These are phyloP conservation scores for Nemania diffusa DNA, from an alignment of 2,329 filamentous ascomycete species.

Conservation along the genomic window DNA sequence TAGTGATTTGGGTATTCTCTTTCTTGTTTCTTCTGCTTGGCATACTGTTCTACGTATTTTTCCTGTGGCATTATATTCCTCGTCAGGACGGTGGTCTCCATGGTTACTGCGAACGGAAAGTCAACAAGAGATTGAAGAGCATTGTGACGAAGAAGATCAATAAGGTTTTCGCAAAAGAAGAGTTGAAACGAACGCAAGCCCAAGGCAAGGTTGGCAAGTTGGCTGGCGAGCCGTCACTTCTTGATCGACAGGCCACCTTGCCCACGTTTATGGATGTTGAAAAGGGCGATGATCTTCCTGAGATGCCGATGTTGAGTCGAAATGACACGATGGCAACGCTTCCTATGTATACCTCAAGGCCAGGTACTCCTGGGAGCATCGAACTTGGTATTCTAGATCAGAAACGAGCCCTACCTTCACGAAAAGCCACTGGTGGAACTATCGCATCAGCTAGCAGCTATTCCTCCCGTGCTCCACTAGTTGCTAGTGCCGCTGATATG, in stretches of 20 bases:
- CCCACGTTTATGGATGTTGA: constrained; percentile 66
- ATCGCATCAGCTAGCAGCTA: constrained; percentile 69
- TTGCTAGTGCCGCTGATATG: constrained; percentile 70
- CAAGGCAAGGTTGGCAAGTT: constrained; percentile 63
- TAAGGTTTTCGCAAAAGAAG: constrained; percentile 84
- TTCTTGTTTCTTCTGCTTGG: constrained; percentile 80
- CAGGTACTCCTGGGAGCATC: constrained; percentile 63
- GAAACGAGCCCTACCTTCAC: constrained; percentile 59
- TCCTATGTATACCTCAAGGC: constrained; percentile 70
- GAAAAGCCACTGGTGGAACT: constrained; percentile 59
- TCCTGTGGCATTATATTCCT: constrained; percentile 93
- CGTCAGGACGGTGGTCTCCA: constrained; percentile 80
- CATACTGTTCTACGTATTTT: constrained; percentile 82
- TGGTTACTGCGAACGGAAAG: constrained; percentile 90
- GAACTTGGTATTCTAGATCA: constrained; percentile 65
- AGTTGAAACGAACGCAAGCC: constrained; percentile 65
- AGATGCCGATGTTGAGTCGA: constrained; percentile 68
- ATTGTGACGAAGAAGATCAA: constrained; percentile 90
- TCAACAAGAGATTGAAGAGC: constrained; percentile 83
- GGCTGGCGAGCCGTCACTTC: constrained; percentile 61
- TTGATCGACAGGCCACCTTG: constrained; percentile 72
- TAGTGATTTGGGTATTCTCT: constrained; percentile 88
- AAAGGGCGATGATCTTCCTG: constrained; percentile 63
- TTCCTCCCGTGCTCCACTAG: constrained; percentile 71
- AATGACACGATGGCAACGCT: constrained; percentile 71